These are phyloP conservation scores for Teunomyces panamensis DNA, from an alignment of 805 yeast species.

Conservation along the genomic window DNA sequence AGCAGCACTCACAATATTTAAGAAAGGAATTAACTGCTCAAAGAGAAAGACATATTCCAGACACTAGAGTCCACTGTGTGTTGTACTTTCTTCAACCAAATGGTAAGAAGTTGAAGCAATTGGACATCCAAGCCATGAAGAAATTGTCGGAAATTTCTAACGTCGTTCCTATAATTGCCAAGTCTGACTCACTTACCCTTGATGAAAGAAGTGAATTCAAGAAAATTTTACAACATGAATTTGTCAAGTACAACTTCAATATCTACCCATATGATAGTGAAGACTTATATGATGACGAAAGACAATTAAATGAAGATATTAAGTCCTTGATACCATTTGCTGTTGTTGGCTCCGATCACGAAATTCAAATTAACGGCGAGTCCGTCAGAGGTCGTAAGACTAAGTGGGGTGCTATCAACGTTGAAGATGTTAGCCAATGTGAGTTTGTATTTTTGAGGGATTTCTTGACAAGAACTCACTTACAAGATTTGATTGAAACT, in stretches of 20 bases:
- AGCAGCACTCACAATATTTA: constrained; percentile 86
- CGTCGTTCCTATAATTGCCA: constrained; percentile 94
- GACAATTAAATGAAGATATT: constrained; percentile 70
- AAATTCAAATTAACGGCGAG: constrained; percentile 73
- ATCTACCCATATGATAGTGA: constrained; percentile 82
- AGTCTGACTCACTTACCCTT: constrained; percentile 83
- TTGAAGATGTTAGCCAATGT: constrained; percentile 92
- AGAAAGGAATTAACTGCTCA: constrained; percentile 94
- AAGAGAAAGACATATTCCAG: constrained; percentile 77
- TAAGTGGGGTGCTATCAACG: constrained; percentile 89
- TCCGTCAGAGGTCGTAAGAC: constrained; percentile 86
- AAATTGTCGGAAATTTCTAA: constrained; percentile 87
- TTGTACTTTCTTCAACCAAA: constrained; percentile 89
- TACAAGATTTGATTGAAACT: constrained; percentile 93
- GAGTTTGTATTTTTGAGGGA: constrained; percentile 94
- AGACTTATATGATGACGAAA: constrained; percentile 67
- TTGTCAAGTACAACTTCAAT: constrained; percentile 65
- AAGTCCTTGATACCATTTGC: constrained; percentile 86
- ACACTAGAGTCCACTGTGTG: constrained; percentile 91
- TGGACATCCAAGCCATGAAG: constrained; percentile 80
- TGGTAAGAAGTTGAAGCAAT: constrained; percentile 75
- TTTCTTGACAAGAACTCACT: constrained; percentile 90
- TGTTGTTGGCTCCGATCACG: constrained; percentile 84
- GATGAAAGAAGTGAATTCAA: constrained; percentile 82
- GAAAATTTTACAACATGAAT: constrained; percentile 72